phyloP scores from a whole-genome alignment of 306 rosid species.

The Dalbergia cochinchinensis region DNA sequence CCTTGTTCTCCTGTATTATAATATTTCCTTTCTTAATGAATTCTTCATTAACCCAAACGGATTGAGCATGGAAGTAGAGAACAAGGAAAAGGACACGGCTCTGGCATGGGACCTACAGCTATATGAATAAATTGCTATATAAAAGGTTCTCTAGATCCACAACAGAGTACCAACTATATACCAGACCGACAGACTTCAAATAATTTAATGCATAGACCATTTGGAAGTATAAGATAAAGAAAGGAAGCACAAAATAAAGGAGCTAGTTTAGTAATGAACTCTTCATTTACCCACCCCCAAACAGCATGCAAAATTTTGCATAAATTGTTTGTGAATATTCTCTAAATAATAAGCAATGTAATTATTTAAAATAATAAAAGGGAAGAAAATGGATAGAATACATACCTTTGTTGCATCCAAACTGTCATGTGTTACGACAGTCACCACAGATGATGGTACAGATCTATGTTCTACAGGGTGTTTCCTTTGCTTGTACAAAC shows the following conservation, averaged over 20 bases:
- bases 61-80: not conserved
- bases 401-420: conserved; percentile 67
- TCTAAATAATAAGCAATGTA: not conserved
- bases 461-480: conserved; percentile 50
- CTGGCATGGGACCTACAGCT: not conserved
- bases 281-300: conserved; percentile 16
- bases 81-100: not conserved
- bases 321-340: not conserved
- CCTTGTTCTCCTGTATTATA: too few species aligned
- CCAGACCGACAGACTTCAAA: not conserved
- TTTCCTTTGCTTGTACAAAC: conserved; percentile 54
- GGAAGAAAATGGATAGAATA: conserved; percentile 5
- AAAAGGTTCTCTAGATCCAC: not conserved
- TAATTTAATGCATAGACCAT: conserved; percentile 18
- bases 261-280: conserved; percentile 3
- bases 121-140: not conserved
- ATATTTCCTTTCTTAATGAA: too few species aligned
- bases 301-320: conserved; percentile 4
- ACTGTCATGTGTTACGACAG: conserved; percentile 50
- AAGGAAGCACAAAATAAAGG: conserved; percentile 10
- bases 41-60: not conserved
- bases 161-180: not conserved
- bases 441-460: conserved; percentile 63
- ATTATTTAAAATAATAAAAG: not conserved
- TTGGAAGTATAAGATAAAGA: conserved; percentile 9